Conservation (phyloP, 768 basidiomycete genomes). For the Trametopsis cervina region DNA sequence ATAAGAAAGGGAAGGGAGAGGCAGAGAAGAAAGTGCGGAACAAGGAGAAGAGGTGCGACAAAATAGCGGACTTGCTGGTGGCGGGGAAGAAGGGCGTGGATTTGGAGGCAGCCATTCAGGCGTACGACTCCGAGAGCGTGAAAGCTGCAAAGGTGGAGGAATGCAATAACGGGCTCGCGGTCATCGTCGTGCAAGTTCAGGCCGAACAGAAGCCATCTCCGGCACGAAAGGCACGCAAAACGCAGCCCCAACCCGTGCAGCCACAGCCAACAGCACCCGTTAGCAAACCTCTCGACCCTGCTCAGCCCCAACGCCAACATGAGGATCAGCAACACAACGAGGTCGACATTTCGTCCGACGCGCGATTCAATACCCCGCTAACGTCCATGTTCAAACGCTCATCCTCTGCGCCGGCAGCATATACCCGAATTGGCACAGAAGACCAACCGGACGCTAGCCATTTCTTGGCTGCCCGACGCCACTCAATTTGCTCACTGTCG, state of each 20-base stretch:
- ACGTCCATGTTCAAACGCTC: slow-evolving; percentile 64
- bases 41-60: slow-evolving; percentile 53
- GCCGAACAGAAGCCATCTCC: background rate
- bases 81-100: slow-evolving; percentile 61
- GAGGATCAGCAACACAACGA: too few relatives aligned
- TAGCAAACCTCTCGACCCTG: too few relatives aligned
- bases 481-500: slow-evolving; percentile 11
- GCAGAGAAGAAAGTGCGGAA: slow-evolving; percentile 37
- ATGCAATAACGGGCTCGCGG: background rate
- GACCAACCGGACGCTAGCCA: slow-evolving; percentile 3
- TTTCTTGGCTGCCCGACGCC: slow-evolving; percentile 7
- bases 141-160: slow-evolving; percentile 21
- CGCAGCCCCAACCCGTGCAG: background rate
- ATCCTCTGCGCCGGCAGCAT: slow-evolving; percentile 45
- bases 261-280: background rate
- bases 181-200: background rate
- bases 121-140: slow-evolving; percentile 40
- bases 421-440: slow-evolving; percentile 12
- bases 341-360: slow-evolving; percentile 17
- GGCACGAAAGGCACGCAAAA: background rate
- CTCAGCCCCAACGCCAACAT: too few relatives aligned
- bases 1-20: slow-evolving; percentile 29
- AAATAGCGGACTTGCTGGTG: slow-evolving; percentile 61
- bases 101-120: slow-evolving; percentile 54
- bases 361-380: slow-evolving; percentile 41